Evolutionary conservation across 2,329 filamentous ascomycete genomes (phyloP).

Genomic region (Gnomoniopsis smithogilvyi): DNA sequence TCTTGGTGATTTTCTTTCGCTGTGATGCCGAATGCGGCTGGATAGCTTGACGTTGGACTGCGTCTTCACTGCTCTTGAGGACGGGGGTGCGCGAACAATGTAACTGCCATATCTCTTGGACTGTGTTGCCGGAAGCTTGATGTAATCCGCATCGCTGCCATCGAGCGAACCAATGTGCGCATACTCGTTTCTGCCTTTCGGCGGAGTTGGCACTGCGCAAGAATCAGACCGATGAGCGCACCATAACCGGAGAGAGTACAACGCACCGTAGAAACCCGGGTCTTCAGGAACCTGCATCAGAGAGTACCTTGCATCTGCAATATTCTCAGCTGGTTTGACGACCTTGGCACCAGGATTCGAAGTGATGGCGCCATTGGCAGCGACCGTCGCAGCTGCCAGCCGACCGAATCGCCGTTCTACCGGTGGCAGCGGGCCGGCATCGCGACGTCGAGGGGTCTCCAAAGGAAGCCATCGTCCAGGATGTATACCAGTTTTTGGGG

Average conservation of each 20-base stretch:
- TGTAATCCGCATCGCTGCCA: not conserved
- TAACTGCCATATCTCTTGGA: constrained; percentile 16
- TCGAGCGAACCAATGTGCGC: constrained; percentile 15
- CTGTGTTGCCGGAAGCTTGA: not conserved
- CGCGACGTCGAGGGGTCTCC: constrained; percentile 14
- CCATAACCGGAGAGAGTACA: too few species aligned
- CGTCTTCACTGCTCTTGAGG: not conserved
- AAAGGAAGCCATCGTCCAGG: not conserved
- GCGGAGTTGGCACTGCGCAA: not conserved
- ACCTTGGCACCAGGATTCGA: not conserved
- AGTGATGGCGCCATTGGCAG: not conserved
- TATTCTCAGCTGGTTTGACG: not conserved
- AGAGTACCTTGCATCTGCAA: constrained; percentile 10
- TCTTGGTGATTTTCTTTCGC: constrained; percentile 6
- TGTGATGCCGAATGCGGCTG: not conserved
- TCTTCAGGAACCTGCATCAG: constrained; percentile 24
- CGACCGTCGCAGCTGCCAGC: not conserved
- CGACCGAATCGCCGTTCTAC: not conserved
- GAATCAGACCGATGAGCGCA: not conserved
- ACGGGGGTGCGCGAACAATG: constrained; percentile 15
- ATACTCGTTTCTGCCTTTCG: constrained; percentile 10
- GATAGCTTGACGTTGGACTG: not conserved
- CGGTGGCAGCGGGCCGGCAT: constrained; percentile 7
- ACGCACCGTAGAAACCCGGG: constrained; percentile 7
- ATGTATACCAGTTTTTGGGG: not conserved